A percentile compares a stretch with the other conserved stretches of the same genome.
Evolutionary conservation across 202 grass and related monocot genomes (phyloP).

Genomic region (Setaria viridis): DNA sequence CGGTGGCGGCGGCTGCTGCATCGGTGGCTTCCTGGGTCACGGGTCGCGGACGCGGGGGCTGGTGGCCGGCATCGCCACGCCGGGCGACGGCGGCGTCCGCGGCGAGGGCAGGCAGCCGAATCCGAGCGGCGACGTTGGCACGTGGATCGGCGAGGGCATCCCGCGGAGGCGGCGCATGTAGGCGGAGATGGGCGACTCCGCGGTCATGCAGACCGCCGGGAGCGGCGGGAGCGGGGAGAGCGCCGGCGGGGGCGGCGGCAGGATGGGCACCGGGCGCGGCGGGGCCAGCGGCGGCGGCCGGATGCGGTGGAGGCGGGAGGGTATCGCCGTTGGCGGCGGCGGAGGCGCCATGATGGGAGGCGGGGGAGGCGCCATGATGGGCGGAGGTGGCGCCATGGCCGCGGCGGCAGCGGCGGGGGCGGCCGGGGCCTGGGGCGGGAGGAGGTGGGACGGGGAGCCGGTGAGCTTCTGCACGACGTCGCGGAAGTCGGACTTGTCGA

Average conservation of each 20-base stretch:
- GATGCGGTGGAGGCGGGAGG: conserved; percentile 93
- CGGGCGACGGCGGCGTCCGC: conserved; percentile 81
- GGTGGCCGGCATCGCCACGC: conserved; percentile 75
- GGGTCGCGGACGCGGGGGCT: conserved; percentile 68
- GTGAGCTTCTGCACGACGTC: conserved; percentile 99
- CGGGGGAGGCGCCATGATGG: conserved; percentile 15
- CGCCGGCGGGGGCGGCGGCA: conserved; percentile 1
- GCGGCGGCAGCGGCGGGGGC: background rate
- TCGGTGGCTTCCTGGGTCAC: conserved; percentile 30
- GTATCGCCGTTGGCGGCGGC: conserved; percentile 38
- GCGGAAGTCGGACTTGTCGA: conserved; percentile 99
- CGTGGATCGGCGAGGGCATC: conserved; percentile 57
- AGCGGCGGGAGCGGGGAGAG: conserved; percentile 86
- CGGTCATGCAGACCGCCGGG: conserved; percentile 74
- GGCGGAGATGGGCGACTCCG: conserved; percentile 93
- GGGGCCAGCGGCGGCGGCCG: conserved; percentile 82
- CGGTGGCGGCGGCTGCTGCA: background rate
- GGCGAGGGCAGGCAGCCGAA: conserved; percentile 84
- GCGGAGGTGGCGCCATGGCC: conserved; percentile 24
- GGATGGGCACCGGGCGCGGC: conserved; percentile 47
- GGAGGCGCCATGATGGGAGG: conserved; percentile 52
- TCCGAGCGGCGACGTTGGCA: conserved; percentile 79
- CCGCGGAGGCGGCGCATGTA: conserved; percentile 96
- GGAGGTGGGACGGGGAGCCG: conserved; percentile 77
- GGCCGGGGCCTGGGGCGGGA: conserved; percentile 27